Percentiles rank a stretch among this genome's conserved stretches.
These are phyloP conservation scores for Raphanus hybrid DNA, from an alignment of 441 rosid species.

Conservation along the genomic window DNA sequence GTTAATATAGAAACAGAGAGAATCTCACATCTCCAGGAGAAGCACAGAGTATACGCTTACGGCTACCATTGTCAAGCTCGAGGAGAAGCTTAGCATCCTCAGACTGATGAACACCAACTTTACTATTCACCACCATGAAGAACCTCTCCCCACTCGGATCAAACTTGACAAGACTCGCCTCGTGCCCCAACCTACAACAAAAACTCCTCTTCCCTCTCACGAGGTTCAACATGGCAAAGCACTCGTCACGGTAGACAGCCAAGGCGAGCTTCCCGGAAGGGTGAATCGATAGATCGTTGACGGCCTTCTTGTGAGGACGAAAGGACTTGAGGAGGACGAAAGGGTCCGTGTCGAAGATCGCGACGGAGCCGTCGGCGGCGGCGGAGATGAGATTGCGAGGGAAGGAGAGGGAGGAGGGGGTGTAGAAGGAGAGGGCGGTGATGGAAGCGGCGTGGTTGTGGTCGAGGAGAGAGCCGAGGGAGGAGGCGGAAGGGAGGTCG, in stretches of 20 bases:
- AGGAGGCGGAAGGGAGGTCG: conserved; percentile 76
- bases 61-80: conserved; percentile 57
- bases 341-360: conserved; percentile 83
- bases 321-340: conserved; percentile 78
- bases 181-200: conserved; percentile 73
- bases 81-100: conserved; percentile 82
- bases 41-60: conserved; percentile 76
- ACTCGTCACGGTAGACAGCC: conserved; percentile 74
- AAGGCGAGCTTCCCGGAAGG: conserved; percentile 83
- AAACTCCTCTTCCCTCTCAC: conserved; percentile 90
- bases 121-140: conserved; percentile 71
- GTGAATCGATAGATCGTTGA: conserved; percentile 78
- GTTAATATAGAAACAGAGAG: neutral
- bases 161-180: conserved; percentile 71
- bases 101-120: conserved; percentile 71
- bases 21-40: conserved; percentile 68
- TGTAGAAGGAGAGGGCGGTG: conserved; percentile 76
- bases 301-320: conserved; percentile 64
- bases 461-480: conserved; percentile 78
- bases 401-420: conserved; percentile 72
- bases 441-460: conserved; percentile 66
- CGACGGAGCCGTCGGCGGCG: conserved; percentile 78
- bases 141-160: conserved; percentile 70
- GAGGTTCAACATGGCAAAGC: conserved; percentile 85
- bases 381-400: conserved; percentile 90